phyloP scores from a whole-genome alignment of 1,284 basidiomycete genomes.

The Peniophora sp. region DNA sequence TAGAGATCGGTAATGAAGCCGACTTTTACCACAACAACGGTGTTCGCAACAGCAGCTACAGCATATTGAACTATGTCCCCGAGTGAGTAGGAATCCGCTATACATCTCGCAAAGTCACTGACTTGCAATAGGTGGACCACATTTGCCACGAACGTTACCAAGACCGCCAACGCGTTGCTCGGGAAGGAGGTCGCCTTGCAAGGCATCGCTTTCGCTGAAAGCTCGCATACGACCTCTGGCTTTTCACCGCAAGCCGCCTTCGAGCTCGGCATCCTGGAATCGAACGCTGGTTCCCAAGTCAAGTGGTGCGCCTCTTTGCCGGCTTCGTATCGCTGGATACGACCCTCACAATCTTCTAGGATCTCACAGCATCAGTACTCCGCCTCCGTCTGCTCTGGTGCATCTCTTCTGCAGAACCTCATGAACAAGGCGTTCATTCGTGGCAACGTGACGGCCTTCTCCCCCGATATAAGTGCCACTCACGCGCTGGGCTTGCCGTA shows the following conservation, averaged over 20 bases:
- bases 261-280: slow-evolving; percentile 23
- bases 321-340: slow-evolving; percentile 1
- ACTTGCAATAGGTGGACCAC: slow-evolving; percentile 27
- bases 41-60: slow-evolving; percentile 35
- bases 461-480: slow-evolving; percentile 41
- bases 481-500: slow-evolving; percentile 42
- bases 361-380: slow-evolving; percentile 60
- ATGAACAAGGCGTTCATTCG: slow-evolving; percentile 56
- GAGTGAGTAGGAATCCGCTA: too few species aligned
- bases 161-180: slow-evolving; percentile 15
- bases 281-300: slow-evolving; percentile 23
- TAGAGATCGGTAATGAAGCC: slow-evolving; percentile 41
- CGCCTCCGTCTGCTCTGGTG: slow-evolving; percentile 47
- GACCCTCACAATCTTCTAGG: slow-evolving; percentile 23
- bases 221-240: slow-evolving; percentile 31
- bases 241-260: slow-evolving; percentile 52
- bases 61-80: slow-evolving; percentile 38
- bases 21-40: slow-evolving; percentile 51
- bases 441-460: slow-evolving; percentile 43
- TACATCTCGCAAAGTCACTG: too few species aligned
- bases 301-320: slow-evolving; percentile 18
- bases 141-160: slow-evolving; percentile 23
- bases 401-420: slow-evolving; percentile 42
- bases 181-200: slow-evolving; percentile 37
- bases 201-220: slow-evolving; percentile 45